Conservation (phyloP, 1,139 yeast species). For the Debaryomyces sp. region DNA sequence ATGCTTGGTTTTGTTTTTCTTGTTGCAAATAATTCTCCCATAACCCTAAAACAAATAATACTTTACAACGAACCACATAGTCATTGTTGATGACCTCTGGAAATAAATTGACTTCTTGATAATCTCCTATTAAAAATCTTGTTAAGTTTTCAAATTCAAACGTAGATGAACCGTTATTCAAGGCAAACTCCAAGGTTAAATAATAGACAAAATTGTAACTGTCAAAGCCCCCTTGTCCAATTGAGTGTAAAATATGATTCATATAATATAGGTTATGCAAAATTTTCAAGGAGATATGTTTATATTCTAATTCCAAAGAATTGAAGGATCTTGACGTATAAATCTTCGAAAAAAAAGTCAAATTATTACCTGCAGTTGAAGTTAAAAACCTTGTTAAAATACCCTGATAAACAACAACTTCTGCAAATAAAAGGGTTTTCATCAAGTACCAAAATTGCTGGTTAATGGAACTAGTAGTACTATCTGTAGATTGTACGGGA, state of each 20-base stretch:
- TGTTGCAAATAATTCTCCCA: constrained; percentile 59
- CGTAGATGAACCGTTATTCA: constrained; percentile 27
- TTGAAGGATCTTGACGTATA: constrained; percentile 10
- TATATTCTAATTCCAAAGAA: constrained; percentile 31
- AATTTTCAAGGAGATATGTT: constrained; percentile 36
- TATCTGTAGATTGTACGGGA: constrained; percentile 14
- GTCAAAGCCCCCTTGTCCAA: constrained; percentile 75
- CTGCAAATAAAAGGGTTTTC: constrained; percentile 52
- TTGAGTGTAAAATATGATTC: constrained; percentile 56
- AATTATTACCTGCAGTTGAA: constrained; percentile 7
- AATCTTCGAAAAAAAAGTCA: constrained; percentile 12
- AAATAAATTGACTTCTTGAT: constrained; percentile 41
- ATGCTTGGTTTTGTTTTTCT: constrained; percentile 22
- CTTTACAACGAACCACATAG: constrained; percentile 49
- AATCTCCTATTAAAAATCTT: constrained; percentile 40
- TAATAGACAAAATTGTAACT: constrained; percentile 67
- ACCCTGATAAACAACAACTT: constrained; percentile 60
- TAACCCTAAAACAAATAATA: constrained; percentile 57
- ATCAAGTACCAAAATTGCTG: constrained; percentile 39
- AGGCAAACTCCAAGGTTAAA: constrained; percentile 50
- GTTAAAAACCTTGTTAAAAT: constrained; percentile 42
- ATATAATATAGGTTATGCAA: constrained; percentile 52
- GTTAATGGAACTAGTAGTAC: constrained; percentile 13
- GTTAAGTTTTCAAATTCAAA: constrained; percentile 40
- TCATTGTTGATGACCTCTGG: constrained; percentile 34